Base-by-base conservation (phyloP, 2,329 filamentous ascomycete species). In the Xylariaceae sp. region DNA sequence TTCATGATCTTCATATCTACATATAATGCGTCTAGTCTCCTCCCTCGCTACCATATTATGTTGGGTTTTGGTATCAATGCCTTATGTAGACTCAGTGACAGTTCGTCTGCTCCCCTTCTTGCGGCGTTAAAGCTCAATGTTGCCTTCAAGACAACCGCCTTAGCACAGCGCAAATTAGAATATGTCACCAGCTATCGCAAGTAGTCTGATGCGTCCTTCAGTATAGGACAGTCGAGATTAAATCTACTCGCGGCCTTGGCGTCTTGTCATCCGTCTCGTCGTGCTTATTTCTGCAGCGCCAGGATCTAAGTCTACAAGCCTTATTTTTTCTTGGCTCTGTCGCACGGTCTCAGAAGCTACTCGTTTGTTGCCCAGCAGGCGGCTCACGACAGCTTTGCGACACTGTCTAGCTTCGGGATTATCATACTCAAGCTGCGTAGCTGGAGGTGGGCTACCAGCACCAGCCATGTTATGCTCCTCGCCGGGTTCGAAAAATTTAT, bases 401-500 rank as follows among this genome's bases (percentile, higher is more conserved):
- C 68, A 64, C 53, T 71, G 68, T 56, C 73, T 69, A 2, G 79
- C 80, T 15, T 80, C 75, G 0, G 79, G 76, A 52, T 83, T 79
- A 4, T 76, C 72, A 51, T 84, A 84, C 53, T 75, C 75, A 3
- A 85, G 69, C 66, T 85, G 81, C 6, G 81, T 83, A 2, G 76
- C 70, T 0, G 75, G 73, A 6, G 76, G 78, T 6, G 67, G 59
- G 8, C 44, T 50, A 5, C 62, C 61, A 2, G 35, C 49, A 2
- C 45, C 40, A n/a, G 15, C 37, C 4, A 4, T 30, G 13, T 58
- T 10, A 21, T 51, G 13, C 24, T 52, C 11, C 24, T 62, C 23
- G 48, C 47, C 35, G 13, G 50, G 50, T n/a, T 61, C 57, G 20
- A 66, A 46, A 29, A 66, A 58, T n/a, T 42, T 56, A 8, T 58